Conservation (phyloP, 139 green algal genomes). For the Mychonastes homosphaera region DNA sequence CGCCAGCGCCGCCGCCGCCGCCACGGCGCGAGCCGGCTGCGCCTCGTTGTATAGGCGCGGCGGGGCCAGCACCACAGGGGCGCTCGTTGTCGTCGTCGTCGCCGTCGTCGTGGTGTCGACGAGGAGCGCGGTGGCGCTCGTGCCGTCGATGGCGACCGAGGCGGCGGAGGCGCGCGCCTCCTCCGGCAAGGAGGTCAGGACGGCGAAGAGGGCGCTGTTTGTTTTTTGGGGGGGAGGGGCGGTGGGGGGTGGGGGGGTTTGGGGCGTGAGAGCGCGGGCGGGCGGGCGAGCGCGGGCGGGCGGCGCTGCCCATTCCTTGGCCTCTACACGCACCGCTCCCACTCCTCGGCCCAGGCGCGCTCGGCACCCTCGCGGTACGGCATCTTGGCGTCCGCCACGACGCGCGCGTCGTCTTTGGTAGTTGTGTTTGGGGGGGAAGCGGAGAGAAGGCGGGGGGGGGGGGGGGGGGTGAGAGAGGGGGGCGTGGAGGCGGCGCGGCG, state of each 20-base stretch:
- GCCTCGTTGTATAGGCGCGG: conserved; percentile 73
- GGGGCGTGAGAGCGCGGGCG: not conserved
- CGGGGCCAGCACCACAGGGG: conserved; percentile 29
- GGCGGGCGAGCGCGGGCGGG: not conserved
- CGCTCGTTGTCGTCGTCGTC: not conserved
- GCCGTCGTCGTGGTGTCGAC: conserved; percentile 36
- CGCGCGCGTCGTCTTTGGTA: conserved; percentile 24
- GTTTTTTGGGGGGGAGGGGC: not conserved
- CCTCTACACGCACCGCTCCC: conserved; percentile 23
- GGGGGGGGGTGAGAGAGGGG: not conserved
- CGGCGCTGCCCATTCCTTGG: not conserved
- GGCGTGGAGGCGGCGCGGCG: not conserved
- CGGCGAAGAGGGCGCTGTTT: conserved; percentile 37
- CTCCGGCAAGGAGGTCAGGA: conserved; percentile 27
- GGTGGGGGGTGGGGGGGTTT: not conserved
- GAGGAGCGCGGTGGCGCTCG: conserved; percentile 74
- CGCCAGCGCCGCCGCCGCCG: conserved; percentile 46
- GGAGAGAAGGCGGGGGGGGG: not conserved
- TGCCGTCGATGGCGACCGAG: conserved; percentile 73
- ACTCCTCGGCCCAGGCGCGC: conserved; percentile 27
- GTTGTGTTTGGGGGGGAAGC: not conserved
- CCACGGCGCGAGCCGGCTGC: conserved; percentile 28
- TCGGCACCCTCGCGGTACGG: conserved; percentile 18
- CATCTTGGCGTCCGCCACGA: conserved; percentile 25
- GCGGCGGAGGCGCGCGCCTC: conserved; percentile 11